Conservation (phyloP, 1,284 basidiomycete species). For the Ganoderma leucocontextum region DNA sequence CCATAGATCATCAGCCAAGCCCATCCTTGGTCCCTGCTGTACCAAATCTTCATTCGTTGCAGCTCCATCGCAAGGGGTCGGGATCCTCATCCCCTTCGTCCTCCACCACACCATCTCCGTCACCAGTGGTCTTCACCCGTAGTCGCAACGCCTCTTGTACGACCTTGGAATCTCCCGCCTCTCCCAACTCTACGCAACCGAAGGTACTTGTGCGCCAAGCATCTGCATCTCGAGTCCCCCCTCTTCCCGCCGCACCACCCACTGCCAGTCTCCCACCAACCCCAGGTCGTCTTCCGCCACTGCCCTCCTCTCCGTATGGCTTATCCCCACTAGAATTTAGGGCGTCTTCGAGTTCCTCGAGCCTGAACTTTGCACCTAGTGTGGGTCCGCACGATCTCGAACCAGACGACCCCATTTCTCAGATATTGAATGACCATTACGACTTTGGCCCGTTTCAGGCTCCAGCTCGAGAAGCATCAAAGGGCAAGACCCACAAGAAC, state of each 20-base stretch:
- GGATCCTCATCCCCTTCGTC: constrained; percentile 34
- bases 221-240: constrained; percentile 37
- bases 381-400: constrained; percentile 32
- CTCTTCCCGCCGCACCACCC: constrained; percentile 36
- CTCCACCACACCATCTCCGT: constrained; percentile 31
- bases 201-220: constrained; percentile 41
- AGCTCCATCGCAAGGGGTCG: constrained; percentile 36
- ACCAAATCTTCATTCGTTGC: constrained; percentile 20
- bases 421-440: constrained; percentile 32
- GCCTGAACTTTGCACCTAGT: constrained; percentile 41
- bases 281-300: constrained; percentile 32
- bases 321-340: constrained; percentile 40
- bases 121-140: constrained; percentile 38
- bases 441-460: constrained; percentile 29
- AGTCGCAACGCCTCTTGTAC: constrained; percentile 35
- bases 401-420: constrained; percentile 32
- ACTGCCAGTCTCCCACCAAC: constrained; percentile 35
- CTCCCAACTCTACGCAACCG: constrained; percentile 32
- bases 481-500: constrained; percentile 25
- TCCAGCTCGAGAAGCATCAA: constrained; percentile 18
- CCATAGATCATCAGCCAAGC: constrained; percentile 19
- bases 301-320: constrained; percentile 35
- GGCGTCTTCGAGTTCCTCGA: constrained; percentile 50
- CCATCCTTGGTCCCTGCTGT: constrained; percentile 4
- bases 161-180: constrained; percentile 30